Evolutionary conservation across 176 grass and related monocot species (phyloP).

Genomic region (Coix lacrymajobi): DNA sequence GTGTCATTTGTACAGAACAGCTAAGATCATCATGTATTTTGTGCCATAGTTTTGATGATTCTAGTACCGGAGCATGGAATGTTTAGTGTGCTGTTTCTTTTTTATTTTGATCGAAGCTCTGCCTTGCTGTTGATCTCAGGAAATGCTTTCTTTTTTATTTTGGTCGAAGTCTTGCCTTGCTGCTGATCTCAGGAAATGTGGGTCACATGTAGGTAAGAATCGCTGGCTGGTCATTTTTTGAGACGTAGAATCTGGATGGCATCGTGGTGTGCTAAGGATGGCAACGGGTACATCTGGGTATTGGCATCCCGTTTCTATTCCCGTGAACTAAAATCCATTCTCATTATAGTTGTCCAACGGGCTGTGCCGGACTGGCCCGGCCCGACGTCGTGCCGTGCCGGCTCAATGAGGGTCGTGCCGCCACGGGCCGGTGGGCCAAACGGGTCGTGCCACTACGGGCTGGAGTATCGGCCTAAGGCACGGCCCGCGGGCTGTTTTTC

Average conservation of each 20-base stretch:
- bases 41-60: not conserved
- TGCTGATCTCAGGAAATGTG: not conserved
- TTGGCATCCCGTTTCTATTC: too few relatives aligned
- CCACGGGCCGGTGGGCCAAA: too few relatives aligned
- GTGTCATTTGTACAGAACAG: conserved; percentile 64
- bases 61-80: not conserved
- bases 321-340: too few relatives aligned
- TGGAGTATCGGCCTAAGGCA: too few relatives aligned
- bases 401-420: too few relatives aligned
- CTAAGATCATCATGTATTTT: conserved; percentile 7
- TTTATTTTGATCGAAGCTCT: not conserved
- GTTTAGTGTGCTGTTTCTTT: not conserved
- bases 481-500: too few relatives aligned
- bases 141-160: not conserved
- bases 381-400: too few relatives aligned
- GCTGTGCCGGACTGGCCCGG: too few relatives aligned
- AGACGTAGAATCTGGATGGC: not conserved
- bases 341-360: too few relatives aligned
- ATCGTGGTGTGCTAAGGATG: too few relatives aligned
- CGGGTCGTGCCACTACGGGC: too few relatives aligned
- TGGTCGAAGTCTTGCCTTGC: not conserved
- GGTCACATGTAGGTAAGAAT: not conserved
- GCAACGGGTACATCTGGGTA: too few relatives aligned
- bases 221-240: not conserved
- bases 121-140: not conserved